Evolutionary conservation across 1,284 basidiomycete species (phyloP), one percentile per base, ranked within the genome.

Genomic region (Cryptococcus neoformans): DNA sequence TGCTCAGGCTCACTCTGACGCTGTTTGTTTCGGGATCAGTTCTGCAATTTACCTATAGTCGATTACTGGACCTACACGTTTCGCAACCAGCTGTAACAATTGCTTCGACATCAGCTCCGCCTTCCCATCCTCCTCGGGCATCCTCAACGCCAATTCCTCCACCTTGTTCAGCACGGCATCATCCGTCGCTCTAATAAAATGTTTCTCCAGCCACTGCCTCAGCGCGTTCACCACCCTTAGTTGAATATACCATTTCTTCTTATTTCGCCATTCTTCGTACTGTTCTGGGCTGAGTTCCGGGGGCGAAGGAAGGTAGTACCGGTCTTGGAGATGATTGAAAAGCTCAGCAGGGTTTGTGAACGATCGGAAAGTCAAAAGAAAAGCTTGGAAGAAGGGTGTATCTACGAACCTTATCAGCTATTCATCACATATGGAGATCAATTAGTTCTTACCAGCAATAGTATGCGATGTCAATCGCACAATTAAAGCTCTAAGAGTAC

Each of bases 301-400:
- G 0, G 95, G 96, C 11, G 89, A 82, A 47, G 84, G 79, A 44
- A 96, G 87, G 66, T 83, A 84, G 79, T 93, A 99, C 6, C 96
- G 87, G 56, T 84, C 82, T 9, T 90, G 84, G 34, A 99, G 84
- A n/a, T 91, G 80, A 53, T 92, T 86, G 57, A 98, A 87, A 21
- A 99, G 79, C 58, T 92, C 88, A 55, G 91, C 84, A 16, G 92
- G 81, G 1, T 87, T 88, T 12, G 91, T 92, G 76, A 99, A 99
- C 0, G 92, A 95, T 65, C 94, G 92, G 81, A 93, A 97, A 1
- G 96, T 99, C 84, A 97, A 89, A 60, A 99, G 77, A 83, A 99
- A 99, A 1, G 93, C 89, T 73, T 90, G 88, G 73, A 87, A 90
- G 78, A 91, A 99, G 6, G 85, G 84, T 16, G 66, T 70, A 54